Conservation (phyloP, 1,139 yeast genomes). For the Nakaseomyces delphensis region DNA sequence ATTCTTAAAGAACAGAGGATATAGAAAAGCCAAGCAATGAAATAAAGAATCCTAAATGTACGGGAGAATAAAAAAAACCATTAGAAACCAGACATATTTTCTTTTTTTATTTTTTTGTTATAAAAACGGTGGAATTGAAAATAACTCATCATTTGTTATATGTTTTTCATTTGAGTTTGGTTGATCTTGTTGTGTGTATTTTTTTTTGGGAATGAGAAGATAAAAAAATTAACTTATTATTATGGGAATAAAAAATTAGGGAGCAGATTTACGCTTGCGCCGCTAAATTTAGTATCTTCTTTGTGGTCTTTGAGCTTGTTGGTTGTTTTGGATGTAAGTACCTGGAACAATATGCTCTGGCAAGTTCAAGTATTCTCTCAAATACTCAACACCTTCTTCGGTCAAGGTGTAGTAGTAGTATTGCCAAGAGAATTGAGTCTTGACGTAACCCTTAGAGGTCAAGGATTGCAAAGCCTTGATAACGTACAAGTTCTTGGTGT, state of each 20-base stretch:
- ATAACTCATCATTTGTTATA: background rate
- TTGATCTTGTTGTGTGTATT: background rate
- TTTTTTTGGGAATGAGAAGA: background rate
- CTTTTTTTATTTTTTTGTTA: background rate
- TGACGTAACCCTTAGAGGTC: slow-evolving; percentile 97
- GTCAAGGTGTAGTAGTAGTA: slow-evolving; percentile 99
- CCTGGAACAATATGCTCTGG: slow-evolving; percentile 98
- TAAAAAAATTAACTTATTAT: background rate
- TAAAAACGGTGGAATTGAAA: background rate
- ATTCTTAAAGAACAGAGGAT: too few species aligned
- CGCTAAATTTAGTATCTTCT: slow-evolving; percentile 36
- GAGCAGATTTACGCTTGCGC: background rate
- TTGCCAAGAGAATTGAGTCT: slow-evolving; percentile 99
- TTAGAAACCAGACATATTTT: slow-evolving; percentile 6
- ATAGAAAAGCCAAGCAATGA: background rate
- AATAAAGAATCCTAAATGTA: background rate
- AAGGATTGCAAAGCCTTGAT: slow-evolving; percentile 99
- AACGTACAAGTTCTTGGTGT: slow-evolving; percentile 95
- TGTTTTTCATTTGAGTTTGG: background rate
- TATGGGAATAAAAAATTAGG: background rate
- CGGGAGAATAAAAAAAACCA: background rate
- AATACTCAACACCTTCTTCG: slow-evolving; percentile 98
- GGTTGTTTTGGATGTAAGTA: slow-evolving; percentile 93
- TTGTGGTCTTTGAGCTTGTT: slow-evolving; percentile 65
- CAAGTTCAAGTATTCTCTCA: slow-evolving; percentile 96